phyloP scores from a whole-genome alignment of 331 rosid species.

The Quercus tomentella region DNA sequence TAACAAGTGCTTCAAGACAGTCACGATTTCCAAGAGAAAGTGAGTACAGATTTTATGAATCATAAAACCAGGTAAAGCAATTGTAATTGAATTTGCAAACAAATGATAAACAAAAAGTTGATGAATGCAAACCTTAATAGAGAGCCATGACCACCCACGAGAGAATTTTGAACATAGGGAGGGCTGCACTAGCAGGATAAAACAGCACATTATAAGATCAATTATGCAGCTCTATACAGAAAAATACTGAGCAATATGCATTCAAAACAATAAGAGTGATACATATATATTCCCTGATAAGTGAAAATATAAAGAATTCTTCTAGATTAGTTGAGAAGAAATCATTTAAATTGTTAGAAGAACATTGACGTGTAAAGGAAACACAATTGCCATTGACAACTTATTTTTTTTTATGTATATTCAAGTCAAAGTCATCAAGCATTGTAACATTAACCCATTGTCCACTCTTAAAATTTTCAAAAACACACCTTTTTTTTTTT shows the following conservation, averaged over 20 bases:
- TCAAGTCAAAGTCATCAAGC: no score
- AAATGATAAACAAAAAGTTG: background rate
- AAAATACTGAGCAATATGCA: background rate
- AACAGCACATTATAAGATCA: conserved; percentile 5
- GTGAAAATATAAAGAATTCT: background rate
- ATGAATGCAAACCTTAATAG: conserved; percentile 51
- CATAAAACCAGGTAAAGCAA: background rate
- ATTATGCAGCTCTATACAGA: conserved; percentile 9
- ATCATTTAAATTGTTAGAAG: background rate
- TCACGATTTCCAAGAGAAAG: background rate
- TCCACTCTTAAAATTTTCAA: background rate
- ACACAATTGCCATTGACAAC: background rate
- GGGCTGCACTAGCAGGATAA: conserved; percentile 37
- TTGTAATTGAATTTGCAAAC: background rate
- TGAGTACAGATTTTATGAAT: background rate
- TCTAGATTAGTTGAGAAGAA: background rate
- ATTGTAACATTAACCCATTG: background rate
- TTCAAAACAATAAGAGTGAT: background rate
- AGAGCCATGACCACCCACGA: conserved; percentile 29
- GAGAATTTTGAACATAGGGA: conserved; percentile 27
- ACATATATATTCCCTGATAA: no score
- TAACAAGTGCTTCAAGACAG: background rate
- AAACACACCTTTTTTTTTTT: background rate
- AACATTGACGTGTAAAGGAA: background rate
- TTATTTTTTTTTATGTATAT: background rate